Evolutionary conservation across 106 monocot genomes (phyloP), one percentile per base, ranked within the genome.

Genomic region (Acorus gramineus): DNA sequence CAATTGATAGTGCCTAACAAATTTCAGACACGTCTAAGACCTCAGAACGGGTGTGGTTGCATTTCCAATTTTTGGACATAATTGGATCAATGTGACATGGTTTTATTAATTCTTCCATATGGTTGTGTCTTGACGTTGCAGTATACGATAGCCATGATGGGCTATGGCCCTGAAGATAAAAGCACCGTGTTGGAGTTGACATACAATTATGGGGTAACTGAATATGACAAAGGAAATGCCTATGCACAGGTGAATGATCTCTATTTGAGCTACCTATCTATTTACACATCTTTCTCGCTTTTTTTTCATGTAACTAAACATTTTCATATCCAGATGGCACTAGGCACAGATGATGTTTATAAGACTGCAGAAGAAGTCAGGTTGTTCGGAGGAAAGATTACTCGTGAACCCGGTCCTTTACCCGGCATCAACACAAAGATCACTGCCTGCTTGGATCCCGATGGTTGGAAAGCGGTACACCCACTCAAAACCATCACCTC

Each of bases 91-190:
- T 28, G 28, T 1, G 28, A 28, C 28, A 28, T 28, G 1, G 28
- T 28, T 28, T 28, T 28, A 28, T 28, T 28, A 28, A 28, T 28
- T 28, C 28, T 28, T 66, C 10, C 64, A 47, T 6, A 52, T 51
- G 60, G 12, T 52, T 53, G 10, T 14, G 42, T 12, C 47, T 8
- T 60, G 28, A 28, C 28, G 42, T 59, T 79, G 44, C 84, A 98
- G 98, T 98, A 86, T 71, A 84, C 98, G 0, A 70, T 98, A 55
- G 98, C 98, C 47, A 88, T 92, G 85, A 81, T 98, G 98, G 98
- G 98, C 54, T 98, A 98, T 73, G 98, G 98, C 57, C 98, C 98
- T 63, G 98, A 98, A 80, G 98, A 98, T 72, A 85, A 89, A 75
- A 92, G 56, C 73, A 76, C 85, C 7, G 98, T 98, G 6, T 61